phyloP scores from a whole-genome alignment of 306 rosid genomes.

The Trichosanthes cucumerina region DNA sequence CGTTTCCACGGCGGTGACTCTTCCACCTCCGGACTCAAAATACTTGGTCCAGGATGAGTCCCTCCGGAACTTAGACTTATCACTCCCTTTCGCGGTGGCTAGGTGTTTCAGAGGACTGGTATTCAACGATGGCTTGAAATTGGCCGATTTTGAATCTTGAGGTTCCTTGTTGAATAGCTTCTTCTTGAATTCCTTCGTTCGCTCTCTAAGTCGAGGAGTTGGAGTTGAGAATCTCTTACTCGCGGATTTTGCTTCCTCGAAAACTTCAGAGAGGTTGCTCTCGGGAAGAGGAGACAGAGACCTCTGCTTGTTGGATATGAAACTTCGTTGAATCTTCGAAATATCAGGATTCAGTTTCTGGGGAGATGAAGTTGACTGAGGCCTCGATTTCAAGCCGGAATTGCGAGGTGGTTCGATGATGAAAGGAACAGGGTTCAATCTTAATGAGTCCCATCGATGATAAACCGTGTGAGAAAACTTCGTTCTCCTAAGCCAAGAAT shows the following conservation, averaged over 20 bases:
- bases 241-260: constrained; percentile 60
- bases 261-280: constrained; percentile 35
- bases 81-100: constrained; percentile 27
- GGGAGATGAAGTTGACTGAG: constrained; percentile 11
- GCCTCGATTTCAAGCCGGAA: constrained; percentile 40
- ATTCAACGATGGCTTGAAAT: constrained; percentile 17
- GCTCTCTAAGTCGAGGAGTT: constrained; percentile 35
- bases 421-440: constrained; percentile 25
- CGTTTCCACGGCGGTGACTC: constrained; percentile 60
- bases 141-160: not conserved
- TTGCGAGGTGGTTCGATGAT: constrained; percentile 20
- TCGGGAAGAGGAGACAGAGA: constrained; percentile 65
- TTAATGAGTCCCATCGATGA: constrained; percentile 66
- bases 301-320: constrained; percentile 41
- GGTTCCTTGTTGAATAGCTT: constrained; percentile 32
- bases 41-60: constrained; percentile 60
- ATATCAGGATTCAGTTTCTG: constrained; percentile 16
- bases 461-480: constrained; percentile 76
- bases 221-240: constrained; percentile 73
- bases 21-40: constrained; percentile 65
- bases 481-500: constrained; percentile 84
- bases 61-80: constrained; percentile 37
- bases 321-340: constrained; percentile 16
- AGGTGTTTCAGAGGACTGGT: constrained; percentile 39
- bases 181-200: constrained; percentile 33